Base-by-base conservation (phyloP, 1,284 basidiomycete species). In the Tausonia pullulans region DNA sequence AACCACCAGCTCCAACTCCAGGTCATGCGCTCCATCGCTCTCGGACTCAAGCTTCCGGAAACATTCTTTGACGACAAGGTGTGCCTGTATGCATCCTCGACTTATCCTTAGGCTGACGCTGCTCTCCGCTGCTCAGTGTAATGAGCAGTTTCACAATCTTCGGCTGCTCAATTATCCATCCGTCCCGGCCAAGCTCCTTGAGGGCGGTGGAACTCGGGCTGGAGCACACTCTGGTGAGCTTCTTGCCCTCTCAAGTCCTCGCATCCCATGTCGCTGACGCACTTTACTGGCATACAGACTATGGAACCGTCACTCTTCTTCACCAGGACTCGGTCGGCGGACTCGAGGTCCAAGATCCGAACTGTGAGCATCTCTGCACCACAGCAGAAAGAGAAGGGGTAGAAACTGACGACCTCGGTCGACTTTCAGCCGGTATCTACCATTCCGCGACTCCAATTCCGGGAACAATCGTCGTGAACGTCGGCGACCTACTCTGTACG, bases 271-370 rank as follows among this genome's bases (percentile, higher is more conserved):
- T 27, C 27, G 58, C 45, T 49, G 52, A 40, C 39, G 40, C 11
- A 27, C 27, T 27, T 27, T 27, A 27, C 27, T 27, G 27, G 27
- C 27, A 2, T 27, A 27, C 70, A 82, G 88, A 90, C 74, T 92
- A 91, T 70, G 90, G 90, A 4, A 87, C 87, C 14, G 75, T 90
- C 70, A 91, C 90, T 0, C 77, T 93, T 16, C 79, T 93, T 7
- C 92, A 91, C 78, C 90, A 92, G 75, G 89, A 90, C 72, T 68
- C 85, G 80, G 84, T 92, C 60, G 90, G 90, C 14, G 90, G 90
- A 0, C 78, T 93, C 13, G 86, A 93, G 72, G 88, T 90, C 0
- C 83, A 86, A 71, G 87, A 88, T 70, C 87, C 87, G 10, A 83
- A 85, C 69, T 27, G 27, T 27, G 27, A 27, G 27, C 27, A 27